A percentile compares a stretch with the other conserved stretches of the same genome.
These are phyloP conservation scores for Podaxis carcinomalis DNA, from an alignment of 768 basidiomycete species.

Conservation along the genomic window DNA sequence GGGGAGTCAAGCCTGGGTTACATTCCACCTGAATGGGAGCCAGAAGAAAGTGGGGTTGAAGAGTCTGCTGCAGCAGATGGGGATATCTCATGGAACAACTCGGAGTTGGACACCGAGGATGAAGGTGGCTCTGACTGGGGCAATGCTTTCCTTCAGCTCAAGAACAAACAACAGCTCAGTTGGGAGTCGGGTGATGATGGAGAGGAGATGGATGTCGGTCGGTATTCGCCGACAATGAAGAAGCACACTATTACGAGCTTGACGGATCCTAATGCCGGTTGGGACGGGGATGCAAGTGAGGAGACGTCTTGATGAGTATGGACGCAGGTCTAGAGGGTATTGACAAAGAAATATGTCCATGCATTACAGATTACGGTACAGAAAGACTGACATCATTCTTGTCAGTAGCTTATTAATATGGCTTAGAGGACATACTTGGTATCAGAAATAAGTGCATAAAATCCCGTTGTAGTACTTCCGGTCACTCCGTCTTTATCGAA, in stretches of 20 bases:
- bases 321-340: background rate
- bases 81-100: conserved; percentile 36
- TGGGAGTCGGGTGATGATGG: conserved; percentile 16
- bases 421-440: conserved; percentile 23
- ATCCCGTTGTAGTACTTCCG: background rate
- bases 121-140: conserved; percentile 20
- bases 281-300: conserved; percentile 44
- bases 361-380: conserved; percentile 25
- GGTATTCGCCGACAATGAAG: background rate
- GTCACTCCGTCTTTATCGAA: conserved; percentile 14
- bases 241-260: conserved; percentile 17
- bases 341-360: conserved; percentile 16
- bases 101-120: conserved; percentile 31
- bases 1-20: conserved; percentile 32
- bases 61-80: conserved; percentile 37
- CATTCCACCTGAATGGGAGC: conserved; percentile 42
- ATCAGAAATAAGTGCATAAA: conserved; percentile 21
- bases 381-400: conserved; percentile 20
- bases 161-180: conserved; percentile 3
- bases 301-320: conserved; percentile 18
- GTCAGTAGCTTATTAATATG: background rate
- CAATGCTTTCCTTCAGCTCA: conserved; percentile 14
- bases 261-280: conserved; percentile 33
- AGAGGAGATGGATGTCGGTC: conserved; percentile 5
- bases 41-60: conserved; percentile 24